Evolutionary conservation across 805 yeast genomes (phyloP).

Genomic region (Candida argentea): DNA sequence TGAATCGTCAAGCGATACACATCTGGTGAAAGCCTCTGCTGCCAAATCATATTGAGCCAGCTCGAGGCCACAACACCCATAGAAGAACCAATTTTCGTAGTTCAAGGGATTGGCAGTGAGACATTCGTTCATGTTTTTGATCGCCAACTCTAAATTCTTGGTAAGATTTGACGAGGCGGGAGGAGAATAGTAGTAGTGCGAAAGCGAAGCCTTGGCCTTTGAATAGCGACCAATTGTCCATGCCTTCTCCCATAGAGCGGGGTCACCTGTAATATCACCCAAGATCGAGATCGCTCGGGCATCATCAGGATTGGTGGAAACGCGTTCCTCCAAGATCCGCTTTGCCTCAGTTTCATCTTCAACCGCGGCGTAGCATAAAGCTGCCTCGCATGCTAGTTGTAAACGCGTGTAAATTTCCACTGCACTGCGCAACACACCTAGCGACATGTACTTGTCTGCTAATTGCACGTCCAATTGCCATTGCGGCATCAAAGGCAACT

Average conservation of each 20-base stretch:
- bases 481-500: constrained; percentile 66
- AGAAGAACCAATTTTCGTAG: constrained; percentile 81
- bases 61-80: constrained; percentile 86
- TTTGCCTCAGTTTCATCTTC: constrained; percentile 66
- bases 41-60: constrained; percentile 62
- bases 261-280: constrained; percentile 79
- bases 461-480: constrained; percentile 76
- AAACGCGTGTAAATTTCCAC: constrained; percentile 79
- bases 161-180: constrained; percentile 43
- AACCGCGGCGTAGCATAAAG: constrained; percentile 80
- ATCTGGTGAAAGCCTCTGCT: constrained; percentile 84
- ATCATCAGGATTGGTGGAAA: constrained; percentile 53
- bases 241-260: constrained; percentile 68
- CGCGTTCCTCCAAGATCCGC: constrained; percentile 42
- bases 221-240: constrained; percentile 83
- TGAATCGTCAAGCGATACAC: constrained; percentile 75
- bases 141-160: constrained; percentile 43
- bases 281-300: constrained; percentile 75
- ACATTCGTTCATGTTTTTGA: constrained; percentile 66
- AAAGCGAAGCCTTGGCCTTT: constrained; percentile 77
- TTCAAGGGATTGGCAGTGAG: constrained; percentile 62
- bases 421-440: constrained; percentile 82
- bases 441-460: constrained; percentile 77
- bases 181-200: constrained; percentile 60
- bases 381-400: constrained; percentile 69